Percentiles rank a stretch among this genome's conserved stretches.
Evolutionary conservation across 768 basidiomycete species (phyloP).

Genomic region (Pisolithus tinctorius): DNA sequence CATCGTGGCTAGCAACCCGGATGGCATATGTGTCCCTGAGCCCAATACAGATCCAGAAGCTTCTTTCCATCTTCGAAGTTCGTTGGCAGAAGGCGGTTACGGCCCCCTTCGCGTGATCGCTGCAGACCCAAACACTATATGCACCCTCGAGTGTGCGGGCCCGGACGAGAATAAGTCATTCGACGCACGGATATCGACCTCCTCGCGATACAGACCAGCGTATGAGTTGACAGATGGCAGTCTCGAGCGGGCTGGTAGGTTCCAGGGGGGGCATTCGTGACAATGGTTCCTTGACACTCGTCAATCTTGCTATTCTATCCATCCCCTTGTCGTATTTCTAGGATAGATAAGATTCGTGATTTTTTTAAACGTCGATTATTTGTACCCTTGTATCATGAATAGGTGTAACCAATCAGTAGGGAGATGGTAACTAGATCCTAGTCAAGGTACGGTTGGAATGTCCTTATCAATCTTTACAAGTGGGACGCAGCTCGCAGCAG

Average conservation of each 20-base stretch:
- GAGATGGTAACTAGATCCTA: no score
- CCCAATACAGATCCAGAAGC: background rate
- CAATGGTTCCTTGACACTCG: background rate
- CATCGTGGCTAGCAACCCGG: constrained; percentile 15
- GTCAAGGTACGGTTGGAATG: no score
- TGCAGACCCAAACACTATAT: constrained; percentile 14
- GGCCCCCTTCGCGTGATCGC: constrained; percentile 16
- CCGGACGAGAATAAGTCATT: background rate
- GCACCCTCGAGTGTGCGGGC: constrained; percentile 8
- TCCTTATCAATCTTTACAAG: no score
- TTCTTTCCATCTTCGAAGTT: background rate
- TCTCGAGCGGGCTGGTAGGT: constrained; percentile 70
- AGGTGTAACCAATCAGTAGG: no score
- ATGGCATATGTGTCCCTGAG: constrained; percentile 13
- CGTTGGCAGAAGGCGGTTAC: background rate
- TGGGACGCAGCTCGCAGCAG: no score
- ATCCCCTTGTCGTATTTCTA: no score
- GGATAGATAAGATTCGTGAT: no score
- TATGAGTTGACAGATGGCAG: constrained; percentile 71
- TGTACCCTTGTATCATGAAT: no score
- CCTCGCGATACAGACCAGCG: constrained; percentile 60
- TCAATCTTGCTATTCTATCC: no score
- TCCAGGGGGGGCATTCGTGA: constrained; percentile 11
- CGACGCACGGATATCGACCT: constrained; percentile 1
- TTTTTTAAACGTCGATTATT: no score